Base-by-base conservation (phyloP, 2,329 filamentous ascomycete species). In the Claviceps humidiphila region DNA sequence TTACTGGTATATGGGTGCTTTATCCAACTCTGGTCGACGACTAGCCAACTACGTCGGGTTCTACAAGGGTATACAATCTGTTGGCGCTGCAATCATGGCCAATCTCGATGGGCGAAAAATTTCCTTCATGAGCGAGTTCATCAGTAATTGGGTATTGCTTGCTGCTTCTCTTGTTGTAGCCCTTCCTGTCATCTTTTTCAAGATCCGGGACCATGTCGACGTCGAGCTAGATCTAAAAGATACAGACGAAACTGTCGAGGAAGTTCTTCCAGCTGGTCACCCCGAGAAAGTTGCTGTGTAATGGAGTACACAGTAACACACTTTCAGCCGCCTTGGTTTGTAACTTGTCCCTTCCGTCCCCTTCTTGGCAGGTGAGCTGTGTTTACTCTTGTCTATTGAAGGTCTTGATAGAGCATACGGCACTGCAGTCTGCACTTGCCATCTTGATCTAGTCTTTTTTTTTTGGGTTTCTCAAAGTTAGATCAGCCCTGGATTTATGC, bases 1-100 rank as follows among this genome's bases (percentile, higher is more conserved):
- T 49, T 96, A 97, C 75, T 96, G 90, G 90, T 90, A 85, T 73
- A 95, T 97, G 85, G 91, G 91, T 49, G 81, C 90, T 7, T 76
- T 96, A 44, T 90, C 87, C 64, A 97, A 97, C 78, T 95, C 91
- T 57, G 82, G 87, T 55, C 88, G 90, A 67, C 91, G 89, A 68
- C 80, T 91, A 30, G 90, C 91, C 71, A 95, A 96, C 74, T 85
- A 91, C 63, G 56, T 78, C 80, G 59, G 74, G 87, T 87, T 73
- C 81, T 91, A 91, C 77, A 93, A 93, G 59, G 61, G 84, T 16
- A 85, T 89, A 49, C 86, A 90, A 65, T 87, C 84, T 16, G 84
- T 82, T 5, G 86, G 86, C 59, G 77, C 81, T 1, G 85, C 84
- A 24, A 78, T 70, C 4, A 61, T 63, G 48, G 68, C 63, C 49